Evolutionary conservation across 2,329 filamentous ascomycete genomes (phyloP).

Genomic region (Fusarium sp.): DNA sequence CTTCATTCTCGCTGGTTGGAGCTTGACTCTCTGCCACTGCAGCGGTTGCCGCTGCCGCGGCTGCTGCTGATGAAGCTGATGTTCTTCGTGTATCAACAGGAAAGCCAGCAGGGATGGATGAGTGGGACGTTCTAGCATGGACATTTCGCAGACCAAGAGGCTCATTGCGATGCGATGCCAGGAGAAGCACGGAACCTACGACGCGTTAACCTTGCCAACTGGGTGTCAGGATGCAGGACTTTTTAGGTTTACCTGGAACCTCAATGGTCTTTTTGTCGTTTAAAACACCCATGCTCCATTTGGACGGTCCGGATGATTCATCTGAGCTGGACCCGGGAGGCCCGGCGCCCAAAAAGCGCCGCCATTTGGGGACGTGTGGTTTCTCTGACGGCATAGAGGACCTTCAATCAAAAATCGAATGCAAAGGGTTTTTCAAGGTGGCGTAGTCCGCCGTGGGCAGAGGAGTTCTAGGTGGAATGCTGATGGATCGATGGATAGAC

Average conservation of each 20-base stretch:
- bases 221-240: not conserved
- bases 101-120: slow-evolving; percentile 63
- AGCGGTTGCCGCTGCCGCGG: not conserved
- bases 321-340: slow-evolving; percentile 12
- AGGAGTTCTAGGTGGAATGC: not conserved
- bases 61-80: slow-evolving; percentile 39
- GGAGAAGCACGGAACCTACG: slow-evolving; percentile 67
- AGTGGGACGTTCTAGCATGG: slow-evolving; percentile 67
- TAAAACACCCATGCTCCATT: slow-evolving; percentile 81
- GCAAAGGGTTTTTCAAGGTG: not conserved
- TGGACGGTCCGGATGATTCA: slow-evolving; percentile 45
- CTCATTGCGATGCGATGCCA: slow-evolving; percentile 66
- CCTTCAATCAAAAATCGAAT: not conserved
- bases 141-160: slow-evolving; percentile 69
- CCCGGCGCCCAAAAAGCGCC: slow-evolving; percentile 34
- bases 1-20: slow-evolving; percentile 45
- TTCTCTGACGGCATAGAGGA: slow-evolving; percentile 31
- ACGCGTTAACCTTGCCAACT: slow-evolving; percentile 10
- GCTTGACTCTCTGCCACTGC: slow-evolving; percentile 7
- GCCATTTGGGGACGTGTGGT: slow-evolving; percentile 23
- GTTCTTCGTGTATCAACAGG: slow-evolving; percentile 50
- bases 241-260: slow-evolving; percentile 75
- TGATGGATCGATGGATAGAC: not conserved
- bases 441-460: not conserved
- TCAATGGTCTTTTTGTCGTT: slow-evolving; percentile 85